Evolutionary conservation across 139 green algal genomes (phyloP), one percentile per base, ranked within the genome.

Genomic region (Pseudopediastrum boryanum): DNA sequence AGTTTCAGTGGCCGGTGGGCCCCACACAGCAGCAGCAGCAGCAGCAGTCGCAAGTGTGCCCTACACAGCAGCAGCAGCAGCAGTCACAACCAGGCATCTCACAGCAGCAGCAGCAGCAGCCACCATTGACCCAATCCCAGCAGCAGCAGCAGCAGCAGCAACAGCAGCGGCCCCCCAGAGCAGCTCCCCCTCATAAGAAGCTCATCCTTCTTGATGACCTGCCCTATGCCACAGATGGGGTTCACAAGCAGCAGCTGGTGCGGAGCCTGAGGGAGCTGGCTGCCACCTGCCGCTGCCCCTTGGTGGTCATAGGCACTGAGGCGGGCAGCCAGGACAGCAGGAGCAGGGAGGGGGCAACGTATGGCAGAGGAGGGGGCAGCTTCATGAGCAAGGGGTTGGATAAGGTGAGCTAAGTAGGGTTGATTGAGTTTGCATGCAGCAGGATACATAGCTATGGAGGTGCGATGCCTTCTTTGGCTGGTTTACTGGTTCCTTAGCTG

Each of bases 201-300:
- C 64, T 96, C 41, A 52, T 94, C 39, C 25, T 96, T 1, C 61
- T 96, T 1, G 92, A 95, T 36, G 92, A 96, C 73, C 56, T 96
- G 70, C 92, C 92, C 0, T 83, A 93, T 56, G 81, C 77, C 2
- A 35, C 71, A 7, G 87, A 89, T 19, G 4, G 71, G 0, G 86
- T 88, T 36, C 70, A 85, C 44, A 80, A 86, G n/a, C 43, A 62
- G 27, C 82, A 87, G 27, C 82, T 96, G 44, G 78, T 75, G 6
- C 72, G 59, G 8, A 65, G 83, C 12, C 74, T 95, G 35, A 36
- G 51, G 0, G 78, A 90, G 38, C 73, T 95, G 67, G 80, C 83
- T 29, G 31, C 39, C 3, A 61, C 36, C 8, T 44, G 46, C 6
- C 81, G 86, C 38, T 88, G 84, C 64, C 90, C 91, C 2, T 80